phyloP scores from a whole-genome alignment of 2,329 filamentous ascomycete genomes.

The Neocatenulostroma microsporum region DNA sequence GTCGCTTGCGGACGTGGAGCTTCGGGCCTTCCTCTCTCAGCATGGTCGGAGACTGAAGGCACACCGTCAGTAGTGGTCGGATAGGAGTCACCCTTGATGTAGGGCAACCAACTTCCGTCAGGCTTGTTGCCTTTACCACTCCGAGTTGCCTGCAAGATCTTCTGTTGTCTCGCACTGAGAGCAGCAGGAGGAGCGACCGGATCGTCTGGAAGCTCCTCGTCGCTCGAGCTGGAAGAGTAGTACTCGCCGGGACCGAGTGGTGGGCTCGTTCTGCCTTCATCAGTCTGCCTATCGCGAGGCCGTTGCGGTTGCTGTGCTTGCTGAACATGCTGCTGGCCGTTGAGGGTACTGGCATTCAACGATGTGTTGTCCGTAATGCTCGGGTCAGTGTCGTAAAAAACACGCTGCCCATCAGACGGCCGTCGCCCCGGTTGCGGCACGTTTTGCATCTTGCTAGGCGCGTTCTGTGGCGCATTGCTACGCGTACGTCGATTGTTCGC shows the following conservation, averaged over 20 bases:
- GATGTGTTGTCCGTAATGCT: constrained; percentile 31
- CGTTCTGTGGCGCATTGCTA: too few relatives aligned
- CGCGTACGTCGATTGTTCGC: too few relatives aligned
- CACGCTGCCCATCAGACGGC: not conserved
- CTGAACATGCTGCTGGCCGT: too few relatives aligned
- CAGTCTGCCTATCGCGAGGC: too few relatives aligned
- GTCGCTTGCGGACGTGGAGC: too few relatives aligned
- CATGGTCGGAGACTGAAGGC: constrained; percentile 3
- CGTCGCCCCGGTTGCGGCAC: not conserved
- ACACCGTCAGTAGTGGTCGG: constrained; percentile 12
- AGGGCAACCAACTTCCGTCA: constrained; percentile 3
- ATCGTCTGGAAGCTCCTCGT: constrained; percentile 1
- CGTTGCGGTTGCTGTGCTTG: too few relatives aligned
- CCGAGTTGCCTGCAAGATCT: too few relatives aligned
- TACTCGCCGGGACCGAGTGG: constrained; percentile 6
- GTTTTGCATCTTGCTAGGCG: too few relatives aligned
- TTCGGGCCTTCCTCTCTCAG: constrained; percentile 2
- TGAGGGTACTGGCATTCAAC: constrained; percentile 10
- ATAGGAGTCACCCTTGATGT: constrained; percentile 16
- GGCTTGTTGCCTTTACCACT: not conserved
- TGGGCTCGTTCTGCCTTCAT: constrained; percentile 9
- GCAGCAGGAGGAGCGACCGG: too few relatives aligned
- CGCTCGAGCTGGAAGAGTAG: too few relatives aligned
- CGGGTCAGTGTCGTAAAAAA: constrained; percentile 32
- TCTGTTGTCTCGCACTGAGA: too few relatives aligned